These are phyloP conservation scores for Tetrahymena elliotti DNA, from an alignment of 73 alveolate genomes.

Conservation along the genomic window DNA sequence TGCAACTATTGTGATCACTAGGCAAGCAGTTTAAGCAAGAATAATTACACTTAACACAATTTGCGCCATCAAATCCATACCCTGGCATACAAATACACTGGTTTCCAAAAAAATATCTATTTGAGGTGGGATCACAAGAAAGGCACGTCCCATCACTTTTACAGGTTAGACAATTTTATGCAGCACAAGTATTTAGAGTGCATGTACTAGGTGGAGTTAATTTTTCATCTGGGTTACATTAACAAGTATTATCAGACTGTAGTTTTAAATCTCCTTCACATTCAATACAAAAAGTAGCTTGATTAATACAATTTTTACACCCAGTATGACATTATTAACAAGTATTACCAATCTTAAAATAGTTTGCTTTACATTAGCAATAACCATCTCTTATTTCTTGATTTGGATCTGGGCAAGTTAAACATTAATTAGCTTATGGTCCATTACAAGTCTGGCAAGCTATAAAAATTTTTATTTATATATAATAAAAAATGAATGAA, in stretches of 20 bases:
- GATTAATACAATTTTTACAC: neutral
- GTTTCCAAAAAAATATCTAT: neutral
- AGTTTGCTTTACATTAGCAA: too few species aligned
- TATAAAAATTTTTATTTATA: neutral
- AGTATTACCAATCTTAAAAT: neutral
- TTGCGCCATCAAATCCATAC: neutral
- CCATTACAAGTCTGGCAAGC: neutral
- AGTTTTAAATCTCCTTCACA: neutral
- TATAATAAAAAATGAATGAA: neutral
- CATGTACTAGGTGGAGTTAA: neutral
- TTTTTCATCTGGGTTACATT: neutral
- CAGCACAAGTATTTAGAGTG: neutral
- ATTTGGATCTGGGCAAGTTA: neutral
- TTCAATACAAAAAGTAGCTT: neutral
- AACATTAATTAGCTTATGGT: neutral
- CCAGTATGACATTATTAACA: neutral
- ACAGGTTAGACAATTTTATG: neutral
- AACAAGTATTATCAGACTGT: neutral
- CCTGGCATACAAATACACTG: neutral
- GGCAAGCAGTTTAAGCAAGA: neutral
- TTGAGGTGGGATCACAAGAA: neutral
- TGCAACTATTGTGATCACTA: neutral
- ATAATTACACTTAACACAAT: neutral
- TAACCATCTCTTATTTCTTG: neutral
- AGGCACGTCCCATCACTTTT: neutral